phyloP scores from a whole-genome alignment of 2,329 filamentous ascomycete genomes.

The Fusarium devonianum region DNA sequence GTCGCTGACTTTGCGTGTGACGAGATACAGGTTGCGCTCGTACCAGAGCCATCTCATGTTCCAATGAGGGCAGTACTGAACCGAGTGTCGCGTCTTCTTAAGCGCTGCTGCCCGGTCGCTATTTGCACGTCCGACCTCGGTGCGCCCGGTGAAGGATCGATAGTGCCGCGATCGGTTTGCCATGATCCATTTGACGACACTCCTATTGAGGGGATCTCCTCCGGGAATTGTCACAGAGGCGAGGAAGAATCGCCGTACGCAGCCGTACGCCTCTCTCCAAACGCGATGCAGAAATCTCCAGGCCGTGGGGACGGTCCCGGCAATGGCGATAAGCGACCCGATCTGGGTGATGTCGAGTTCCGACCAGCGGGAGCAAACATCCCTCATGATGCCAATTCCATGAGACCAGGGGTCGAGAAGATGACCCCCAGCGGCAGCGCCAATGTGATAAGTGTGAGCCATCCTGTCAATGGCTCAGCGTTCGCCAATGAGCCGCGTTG shows the following conservation, averaged over 20 bases:
- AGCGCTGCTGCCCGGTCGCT: slow-evolving; percentile 50
- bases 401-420: slow-evolving; percentile 44
- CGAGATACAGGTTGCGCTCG: slow-evolving; percentile 53
- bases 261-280: slow-evolving; percentile 50
- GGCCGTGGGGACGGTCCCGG: slow-evolving; percentile 50
- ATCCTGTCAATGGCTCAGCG: slow-evolving; percentile 18
- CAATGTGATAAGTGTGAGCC: slow-evolving; percentile 36
- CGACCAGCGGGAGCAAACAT: slow-evolving; percentile 51
- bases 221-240: slow-evolving; percentile 54
- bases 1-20: slow-evolving; percentile 51
- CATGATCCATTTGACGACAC: slow-evolving; percentile 55
- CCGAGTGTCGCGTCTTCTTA: slow-evolving; percentile 51
- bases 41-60: slow-evolving; percentile 59
- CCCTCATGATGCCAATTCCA: slow-evolving; percentile 47
- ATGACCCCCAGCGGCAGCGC: slow-evolving; percentile 19
- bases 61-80: slow-evolving; percentile 56
- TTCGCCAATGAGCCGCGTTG: not conserved
- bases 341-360: slow-evolving; percentile 55
- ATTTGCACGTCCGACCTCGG: slow-evolving; percentile 45
- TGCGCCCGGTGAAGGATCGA: slow-evolving; percentile 54
- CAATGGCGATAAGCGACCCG: slow-evolving; percentile 54
- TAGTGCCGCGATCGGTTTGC: slow-evolving; percentile 49
- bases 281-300: slow-evolving; percentile 48
- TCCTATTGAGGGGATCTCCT: slow-evolving; percentile 54
- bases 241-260: slow-evolving; percentile 53